Evolutionary conservation across 345 rosid species (phyloP), one percentile per base, ranked within the genome.

Genomic region (Firmiana major): DNA sequence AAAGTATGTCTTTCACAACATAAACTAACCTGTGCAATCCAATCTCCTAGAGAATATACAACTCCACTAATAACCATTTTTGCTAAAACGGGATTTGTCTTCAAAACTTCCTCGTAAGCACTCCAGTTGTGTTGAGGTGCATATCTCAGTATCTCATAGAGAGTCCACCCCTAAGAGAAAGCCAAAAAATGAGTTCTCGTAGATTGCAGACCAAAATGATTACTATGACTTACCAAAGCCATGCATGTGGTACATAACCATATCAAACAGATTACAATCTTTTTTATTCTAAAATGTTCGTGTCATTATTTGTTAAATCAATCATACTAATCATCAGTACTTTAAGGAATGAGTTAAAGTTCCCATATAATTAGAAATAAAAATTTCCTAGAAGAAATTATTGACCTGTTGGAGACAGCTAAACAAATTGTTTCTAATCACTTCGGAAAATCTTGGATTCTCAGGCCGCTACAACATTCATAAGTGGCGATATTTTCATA

Each of bases 61-160:
- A 90, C 91, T 77, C 99, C 99, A 78, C 99, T 93, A 26, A 95
- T 95, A 22, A 86, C 82, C 99, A 95, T 95, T 88, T 95, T 95
- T 0, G 98, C 99, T 28, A 93, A 81, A 82, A 95, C 93, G 0
- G 99, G 99, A 66, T 93, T 92, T 63, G 79, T 73, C 86, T 86
- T 92, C 55, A 95, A 80, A 57, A 94, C 97, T 85, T 92, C 99
- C 85, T 95, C 99, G 57, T 95, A 95, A 76, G 99, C 98, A 76
- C 65, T 60, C 99, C 99, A 95, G 88, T 89, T 93, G 83, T 95
- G 99, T 70, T 87, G 97, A 81, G 98, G 99, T 45, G 99, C 99
- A 57, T 95, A 93, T 86, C 97, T 89, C 71, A 95, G 43, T 64
- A 95, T 95, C 83, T 95, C 99, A 77, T 19, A 93, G 24, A 95